Evolutionary conservation across 371 early-diverging fungal species (phyloP), one percentile per base, ranked within the genome.

Genomic region (Globomyces sp.): DNA sequence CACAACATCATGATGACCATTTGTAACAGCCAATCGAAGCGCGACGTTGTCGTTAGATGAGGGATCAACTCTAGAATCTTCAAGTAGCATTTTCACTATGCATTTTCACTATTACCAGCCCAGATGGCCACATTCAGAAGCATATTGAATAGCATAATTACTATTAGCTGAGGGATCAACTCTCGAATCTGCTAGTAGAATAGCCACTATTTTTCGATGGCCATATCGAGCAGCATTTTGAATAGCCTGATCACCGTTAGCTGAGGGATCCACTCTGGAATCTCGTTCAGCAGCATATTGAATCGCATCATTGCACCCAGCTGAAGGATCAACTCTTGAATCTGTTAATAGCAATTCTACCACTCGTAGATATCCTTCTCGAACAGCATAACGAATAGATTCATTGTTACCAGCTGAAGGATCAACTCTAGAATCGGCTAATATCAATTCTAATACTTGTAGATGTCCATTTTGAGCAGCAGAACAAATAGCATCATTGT

Each of bases 1-100:
- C 9, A 61, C 67, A 8, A 67, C 13, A 50, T 67, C 60, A 9
- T 6, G 11, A 53, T 69, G 69, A 11, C 65, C 65, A 47, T 69
- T 57, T 10, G 37, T 8, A 53, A 47, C 36, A 3, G 66, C 70
- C 46, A 47, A 51, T 55, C 62, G 11, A 4, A 70, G 24, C 0
- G 70, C 66, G 41, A 44, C 58, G 37, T 70, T 41, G 13, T 65
- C 61, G 37, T 43, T 44, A 13, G 51, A 50, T 4, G 66, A n/a
- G 1, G 70, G 60, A 53, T 70, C 70, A 41, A 65, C 53, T 34
- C 40, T 44, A 3, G 53, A n/a, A 13, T 64, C 55, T 24, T 24
- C 24, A 24, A 24, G 24, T 24, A 24, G 24, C 24, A 24, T 24
- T 24, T 24, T 24, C 24, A 24, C 24, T 24, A 24, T n/a, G n/a